Evolutionary conservation across 345 rosid species (phyloP).

Genomic region (Eucalyptus rudis): DNA sequence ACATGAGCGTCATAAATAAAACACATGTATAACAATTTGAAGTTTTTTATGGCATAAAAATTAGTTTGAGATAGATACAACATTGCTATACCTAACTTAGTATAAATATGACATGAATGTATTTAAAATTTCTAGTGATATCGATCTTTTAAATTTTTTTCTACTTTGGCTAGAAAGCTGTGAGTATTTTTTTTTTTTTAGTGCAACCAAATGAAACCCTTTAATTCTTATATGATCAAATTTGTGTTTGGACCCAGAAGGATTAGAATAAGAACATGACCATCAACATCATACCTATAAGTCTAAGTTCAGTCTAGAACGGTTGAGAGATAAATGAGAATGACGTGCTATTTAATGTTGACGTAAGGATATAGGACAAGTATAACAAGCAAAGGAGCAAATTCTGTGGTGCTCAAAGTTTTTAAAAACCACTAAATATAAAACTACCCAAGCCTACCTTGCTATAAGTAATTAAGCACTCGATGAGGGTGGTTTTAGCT

Average conservation of each 20-base stretch:
- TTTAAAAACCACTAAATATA: not conserved
- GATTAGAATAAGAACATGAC: not conserved
- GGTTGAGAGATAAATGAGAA: not conserved
- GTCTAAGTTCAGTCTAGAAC: not conserved
- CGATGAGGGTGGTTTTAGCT: not conserved
- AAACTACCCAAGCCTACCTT: not conserved
- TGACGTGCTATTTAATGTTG: not conserved
- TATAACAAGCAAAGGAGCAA: not conserved
- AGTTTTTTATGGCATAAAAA: too few relatives aligned
- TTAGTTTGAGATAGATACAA: not conserved
- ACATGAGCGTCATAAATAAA: too few relatives aligned
- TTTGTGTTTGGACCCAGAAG: not conserved
- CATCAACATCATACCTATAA: not conserved
- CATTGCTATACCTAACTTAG: too few relatives aligned
- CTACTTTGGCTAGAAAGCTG: fast-evolving
- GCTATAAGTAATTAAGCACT: not conserved
- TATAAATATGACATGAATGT: not conserved
- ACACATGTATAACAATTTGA: too few relatives aligned
- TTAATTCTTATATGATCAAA: not conserved
- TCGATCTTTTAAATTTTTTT: too few relatives aligned
- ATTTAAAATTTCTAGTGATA: too few relatives aligned
- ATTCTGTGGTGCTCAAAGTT: not conserved
- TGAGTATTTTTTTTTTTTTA: not conserved
- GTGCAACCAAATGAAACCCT: not conserved
- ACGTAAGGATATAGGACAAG: not conserved